Evolutionary conservation across 1,284 basidiomycete species (phyloP).

Genomic region (Tylopilus sp.): DNA sequence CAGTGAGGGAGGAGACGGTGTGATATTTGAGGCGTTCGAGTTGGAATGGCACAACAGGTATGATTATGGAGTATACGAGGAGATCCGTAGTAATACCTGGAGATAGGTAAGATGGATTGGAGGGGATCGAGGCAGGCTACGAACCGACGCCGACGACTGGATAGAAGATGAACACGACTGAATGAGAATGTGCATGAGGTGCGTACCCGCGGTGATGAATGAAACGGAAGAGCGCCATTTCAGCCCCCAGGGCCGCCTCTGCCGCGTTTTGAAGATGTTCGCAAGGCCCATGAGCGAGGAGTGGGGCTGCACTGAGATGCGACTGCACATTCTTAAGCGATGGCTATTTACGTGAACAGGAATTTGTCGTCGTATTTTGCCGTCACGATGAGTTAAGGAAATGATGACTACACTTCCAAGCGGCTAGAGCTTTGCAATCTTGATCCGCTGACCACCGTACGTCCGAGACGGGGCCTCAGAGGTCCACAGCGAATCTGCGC

Average conservation of each 20-base stretch:
- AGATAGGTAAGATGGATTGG: neutral
- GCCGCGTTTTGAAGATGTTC: neutral
- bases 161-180: constrained; percentile 6
- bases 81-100: constrained; percentile 61
- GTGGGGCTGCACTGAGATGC: neutral
- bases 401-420: no score
- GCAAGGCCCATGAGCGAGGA: constrained; percentile 13
- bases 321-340: neutral
- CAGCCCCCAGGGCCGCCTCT: constrained; percentile 35
- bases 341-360: neutral
- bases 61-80: constrained; percentile 63
- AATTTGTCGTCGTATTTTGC: no score
- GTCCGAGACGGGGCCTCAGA: no score
- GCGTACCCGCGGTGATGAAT: constrained; percentile 45
- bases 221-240: constrained; percentile 52
- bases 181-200: neutral
- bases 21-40: constrained; percentile 52
- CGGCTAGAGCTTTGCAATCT: no score
- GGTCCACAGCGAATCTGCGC: no score
- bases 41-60: constrained; percentile 73
- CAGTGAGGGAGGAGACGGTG: constrained; percentile 53
- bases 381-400: no score
- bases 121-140: constrained; percentile 2
- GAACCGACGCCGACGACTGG: constrained; percentile 38
- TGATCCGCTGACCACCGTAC: no score